Conservation (phyloP, 2,329 filamentous ascomycete species). For the Fusarium camptoceras region DNA sequence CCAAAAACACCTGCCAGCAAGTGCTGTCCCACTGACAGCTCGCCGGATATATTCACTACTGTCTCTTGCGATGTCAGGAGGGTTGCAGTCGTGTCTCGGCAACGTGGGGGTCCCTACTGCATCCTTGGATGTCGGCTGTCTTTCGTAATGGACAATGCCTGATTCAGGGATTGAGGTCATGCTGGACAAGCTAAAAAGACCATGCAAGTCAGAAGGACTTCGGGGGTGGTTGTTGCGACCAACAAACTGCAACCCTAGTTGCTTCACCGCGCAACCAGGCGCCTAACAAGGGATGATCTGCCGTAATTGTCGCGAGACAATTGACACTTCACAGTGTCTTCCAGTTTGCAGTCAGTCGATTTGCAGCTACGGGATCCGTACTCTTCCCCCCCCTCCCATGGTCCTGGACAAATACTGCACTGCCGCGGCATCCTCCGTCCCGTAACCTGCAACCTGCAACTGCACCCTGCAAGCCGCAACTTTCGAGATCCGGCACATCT, state of each 20-base stretch:
- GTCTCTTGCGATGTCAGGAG: constrained; percentile 16
- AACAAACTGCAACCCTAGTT: constrained; percentile 1
- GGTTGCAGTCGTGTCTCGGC: constrained; percentile 41
- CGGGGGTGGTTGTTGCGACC: constrained; percentile 30
- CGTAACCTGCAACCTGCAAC: neutral
- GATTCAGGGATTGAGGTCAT: constrained; percentile 42
- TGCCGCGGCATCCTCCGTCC: constrained; percentile 34
- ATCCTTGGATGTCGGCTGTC: constrained; percentile 24
- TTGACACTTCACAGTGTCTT: constrained; percentile 30
- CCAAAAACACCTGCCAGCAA: neutral
- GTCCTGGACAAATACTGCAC: constrained; percentile 28
- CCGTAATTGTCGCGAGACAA: constrained; percentile 43
- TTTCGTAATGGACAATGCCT: constrained; percentile 37
- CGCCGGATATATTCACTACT: constrained; percentile 16
- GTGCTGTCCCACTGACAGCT: neutral
- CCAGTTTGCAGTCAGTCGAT: neutral
- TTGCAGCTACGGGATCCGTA: neutral
- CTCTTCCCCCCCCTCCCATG: neutral
- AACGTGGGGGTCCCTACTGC: constrained; percentile 40
- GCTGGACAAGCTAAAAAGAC: constrained; percentile 30
- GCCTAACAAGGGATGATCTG: constrained; percentile 36
- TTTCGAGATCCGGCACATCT: constrained; percentile 23
- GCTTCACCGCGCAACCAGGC: constrained; percentile 7
- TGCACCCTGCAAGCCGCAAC: constrained; percentile 4
- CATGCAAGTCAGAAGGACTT: constrained; percentile 47